A percentile compares a stretch with the other conserved stretches of the same genome.
phyloP scores from a whole-genome alignment of 2,329 filamentous ascomycete genomes.

The Paecilomyces sp. region DNA sequence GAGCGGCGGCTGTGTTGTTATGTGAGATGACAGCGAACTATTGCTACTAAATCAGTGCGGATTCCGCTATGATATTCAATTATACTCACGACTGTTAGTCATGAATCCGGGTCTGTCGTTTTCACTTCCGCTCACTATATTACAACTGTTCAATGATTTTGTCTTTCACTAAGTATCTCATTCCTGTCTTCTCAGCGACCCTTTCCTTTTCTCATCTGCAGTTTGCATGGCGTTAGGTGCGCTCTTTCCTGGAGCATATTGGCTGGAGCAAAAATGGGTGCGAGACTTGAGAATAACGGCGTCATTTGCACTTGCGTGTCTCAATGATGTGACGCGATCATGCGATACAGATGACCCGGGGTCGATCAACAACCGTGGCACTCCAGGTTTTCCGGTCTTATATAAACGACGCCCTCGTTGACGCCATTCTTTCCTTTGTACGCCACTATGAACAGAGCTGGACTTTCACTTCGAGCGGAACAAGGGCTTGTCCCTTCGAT shows the following conservation, averaged over 20 bases:
- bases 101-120: neutral
- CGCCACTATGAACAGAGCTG: neutral
- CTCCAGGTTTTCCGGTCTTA: neutral
- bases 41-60: neutral
- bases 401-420: neutral
- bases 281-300: neutral
- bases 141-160: neutral
- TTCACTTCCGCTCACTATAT: neutral
- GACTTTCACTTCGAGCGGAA: neutral
- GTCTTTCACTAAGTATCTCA: neutral
- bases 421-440: neutral
- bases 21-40: constrained; percentile 42
- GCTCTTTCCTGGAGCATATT: neutral
- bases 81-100: neutral
- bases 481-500: neutral
- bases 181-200: neutral
- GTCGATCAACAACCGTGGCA: neutral
- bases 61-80: neutral
- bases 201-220: neutral
- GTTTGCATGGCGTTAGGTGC: neutral
- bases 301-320: neutral
- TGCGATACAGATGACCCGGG: neutral
- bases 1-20: constrained; percentile 57
- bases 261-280: neutral
- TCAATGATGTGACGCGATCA: neutral